Base-by-base conservation (phyloP, 2,329 filamentous ascomycete species). In the Beauveria varroae region DNA sequence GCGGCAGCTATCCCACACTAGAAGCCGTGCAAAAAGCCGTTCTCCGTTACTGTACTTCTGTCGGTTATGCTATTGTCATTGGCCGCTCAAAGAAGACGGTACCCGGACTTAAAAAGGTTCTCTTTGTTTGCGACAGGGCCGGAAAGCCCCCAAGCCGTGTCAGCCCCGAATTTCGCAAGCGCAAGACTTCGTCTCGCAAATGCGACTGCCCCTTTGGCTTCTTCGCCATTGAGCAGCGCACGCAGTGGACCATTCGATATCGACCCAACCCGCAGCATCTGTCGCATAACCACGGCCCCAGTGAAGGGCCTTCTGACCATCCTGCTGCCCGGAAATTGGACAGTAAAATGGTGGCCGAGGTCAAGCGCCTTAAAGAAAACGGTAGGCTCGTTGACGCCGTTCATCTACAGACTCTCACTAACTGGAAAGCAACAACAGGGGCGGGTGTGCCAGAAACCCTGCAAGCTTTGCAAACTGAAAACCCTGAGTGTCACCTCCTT, bases 191-290 rank as follows among this genome's bases (percentile, higher is more conserved):
- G 9, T 87, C 85, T n/a, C 79, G 85, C 51, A 88, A 88, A 67
- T 87, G 85, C 67, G 85, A 87, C 66, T 88, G 85, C 64, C 83
- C 84, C 34, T 88, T 88, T 70, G 85, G 85, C n/a, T 87, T 88
- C 70, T 88, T 87, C 65, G 85, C 85, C 60, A 85, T 88, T 44
- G 85, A 88, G 70, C 84, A 87, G 68, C 78, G 85, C 63, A 86
- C 84, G 0, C 84, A 87, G 66, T 88, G 85, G 85, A 84, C 84
- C 0, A 81, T 88, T 62, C 79, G 85, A 57, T 87, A 87, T 67
- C 81, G 85, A 5, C 85, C 85, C 2, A 81, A 87, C 64, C 72
- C 77, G 6, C 68, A 76, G 57, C 85, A 87, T 68, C 73, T 87
- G 46, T 72, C 77, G 60, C 85, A 88, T 70, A 88, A 88, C 67